phyloP scores from a whole-genome alignment of 495 filamentous ascomycete genomes.

The Penicillium crystallinum region DNA sequence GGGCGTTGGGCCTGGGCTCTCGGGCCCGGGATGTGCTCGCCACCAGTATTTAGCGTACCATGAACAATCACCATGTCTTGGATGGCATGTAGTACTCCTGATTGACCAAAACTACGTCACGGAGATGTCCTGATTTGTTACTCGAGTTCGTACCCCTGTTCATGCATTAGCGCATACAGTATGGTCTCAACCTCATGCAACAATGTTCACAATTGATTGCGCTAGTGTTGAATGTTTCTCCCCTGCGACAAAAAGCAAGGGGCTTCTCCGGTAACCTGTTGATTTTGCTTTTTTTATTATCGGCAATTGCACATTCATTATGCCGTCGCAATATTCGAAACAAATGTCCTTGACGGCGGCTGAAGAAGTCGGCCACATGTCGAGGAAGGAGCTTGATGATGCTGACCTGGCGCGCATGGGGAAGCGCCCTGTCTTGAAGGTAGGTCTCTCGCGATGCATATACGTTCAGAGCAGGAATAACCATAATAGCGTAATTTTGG shows the following conservation, averaged over 20 bases:
- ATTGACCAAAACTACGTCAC: neutral
- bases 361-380: conserved; percentile 11
- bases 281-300: neutral
- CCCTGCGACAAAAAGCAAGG: too few relatives aligned
- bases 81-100: too few relatives aligned
- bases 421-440: conserved; percentile 47
- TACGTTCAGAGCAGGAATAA: conserved; percentile 10
- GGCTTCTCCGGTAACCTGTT: neutral
- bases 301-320: neutral
- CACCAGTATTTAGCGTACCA: neutral
- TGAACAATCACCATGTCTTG: neutral
- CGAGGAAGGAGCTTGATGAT: conserved; percentile 33
- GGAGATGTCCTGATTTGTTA: neutral
- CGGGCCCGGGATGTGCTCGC: neutral
- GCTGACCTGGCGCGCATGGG: conserved; percentile 42
- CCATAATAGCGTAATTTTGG: conserved; percentile 41
- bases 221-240: neutral
- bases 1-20: neutral
- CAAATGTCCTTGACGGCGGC: conserved; percentile 5
- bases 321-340: conserved; percentile 14
- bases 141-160: neutral
- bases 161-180: neutral
- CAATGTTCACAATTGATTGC: neutral
- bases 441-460: conserved; percentile 10
- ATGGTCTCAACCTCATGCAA: neutral